Evolutionary conservation across 75 land plant species (phyloP).

Genomic region (Picea glauca): DNA sequence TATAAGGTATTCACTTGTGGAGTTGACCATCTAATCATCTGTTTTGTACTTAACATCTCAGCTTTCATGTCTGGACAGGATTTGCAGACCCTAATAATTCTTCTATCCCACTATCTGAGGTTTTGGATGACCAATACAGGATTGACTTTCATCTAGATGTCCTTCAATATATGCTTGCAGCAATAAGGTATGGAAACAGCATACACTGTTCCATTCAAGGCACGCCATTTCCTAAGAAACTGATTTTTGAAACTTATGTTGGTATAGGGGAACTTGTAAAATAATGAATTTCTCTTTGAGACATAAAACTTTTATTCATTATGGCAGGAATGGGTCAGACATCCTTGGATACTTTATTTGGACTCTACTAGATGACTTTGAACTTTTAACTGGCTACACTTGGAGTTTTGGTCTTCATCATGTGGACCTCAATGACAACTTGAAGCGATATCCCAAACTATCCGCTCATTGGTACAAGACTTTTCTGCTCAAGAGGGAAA

Average conservation of each 20-base stretch:
- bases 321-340: constrained; percentile 27
- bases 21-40: too few species aligned
- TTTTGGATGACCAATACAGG: background rate
- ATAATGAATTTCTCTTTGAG: too few species aligned
- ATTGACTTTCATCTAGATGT: background rate
- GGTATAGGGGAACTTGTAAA: too few species aligned
- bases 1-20: too few species aligned
- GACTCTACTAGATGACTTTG: constrained; percentile 26
- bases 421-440: constrained; percentile 30
- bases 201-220: background rate
- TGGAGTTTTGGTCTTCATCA: constrained; percentile 26
- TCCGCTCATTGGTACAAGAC: constrained; percentile 35
- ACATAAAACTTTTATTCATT: background rate
- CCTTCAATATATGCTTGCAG: background rate
- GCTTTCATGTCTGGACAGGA: background rate
- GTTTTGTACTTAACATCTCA: too few species aligned
- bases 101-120: background rate
- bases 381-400: constrained; percentile 15
- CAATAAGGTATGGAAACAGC: background rate
- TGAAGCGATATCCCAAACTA: constrained; percentile 20
- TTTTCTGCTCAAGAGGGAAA: constrained; percentile 12
- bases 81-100: background rate
- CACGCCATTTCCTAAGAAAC: background rate
- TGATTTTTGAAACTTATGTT: background rate
- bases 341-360: constrained; percentile 22